Base-by-base conservation (phyloP, 2,329 filamentous ascomycete species). In the Thielaviopsis cerberus region DNA sequence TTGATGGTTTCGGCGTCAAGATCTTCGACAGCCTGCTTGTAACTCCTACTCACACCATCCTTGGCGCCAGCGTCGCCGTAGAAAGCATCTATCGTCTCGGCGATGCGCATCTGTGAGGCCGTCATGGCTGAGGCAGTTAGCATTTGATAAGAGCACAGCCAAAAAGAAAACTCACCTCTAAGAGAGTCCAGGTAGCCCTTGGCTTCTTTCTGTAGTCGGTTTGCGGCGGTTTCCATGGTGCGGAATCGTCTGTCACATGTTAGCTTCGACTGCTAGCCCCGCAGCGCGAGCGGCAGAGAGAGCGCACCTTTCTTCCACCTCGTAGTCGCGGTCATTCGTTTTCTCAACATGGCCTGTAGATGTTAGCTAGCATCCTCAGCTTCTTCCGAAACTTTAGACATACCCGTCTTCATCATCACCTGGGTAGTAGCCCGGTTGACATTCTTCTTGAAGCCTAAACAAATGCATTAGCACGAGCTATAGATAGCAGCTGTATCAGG, bases 331-430 rank as follows among this genome's bases (percentile, higher is more conserved):
- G 74, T 98, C 92, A 70, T 91, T 96, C 25, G 92, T 98, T 74
- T 92, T 91, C 73, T 98, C 92, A 66, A 98, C 94, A 75, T 97
- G 92, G 61, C 92, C 88, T 82, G 64, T 7, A 52, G 2, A 17
- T 25, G 24, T 24, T 11, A 20, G 54, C 51, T 25, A 55, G 54
- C 45, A 26, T 23, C 15, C n/a, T 13, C n/a, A n/a, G 27, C 15
- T 27, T 20, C 20, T n/a, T 10, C 34, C 26, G 23, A 22, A 20
- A 10, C 5, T 37, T n/a, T 11, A 20, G 37, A 66, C 76, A 63
- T 71, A 86, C 84, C 88, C 59, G 90, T 94, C 80, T 98, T 98
- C 91, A 98, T 97, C 88, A 98, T 96, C 62, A 97, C 91, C 83
- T 96, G 90, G 74, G 94, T 98, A 72, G 91, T 96, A 67, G 91